Evolutionary conservation across 192 early-diverging fungal genomes (phyloP), one percentile per base, ranked within the genome.

Genomic region (Powellomyces hirtus): DNA sequence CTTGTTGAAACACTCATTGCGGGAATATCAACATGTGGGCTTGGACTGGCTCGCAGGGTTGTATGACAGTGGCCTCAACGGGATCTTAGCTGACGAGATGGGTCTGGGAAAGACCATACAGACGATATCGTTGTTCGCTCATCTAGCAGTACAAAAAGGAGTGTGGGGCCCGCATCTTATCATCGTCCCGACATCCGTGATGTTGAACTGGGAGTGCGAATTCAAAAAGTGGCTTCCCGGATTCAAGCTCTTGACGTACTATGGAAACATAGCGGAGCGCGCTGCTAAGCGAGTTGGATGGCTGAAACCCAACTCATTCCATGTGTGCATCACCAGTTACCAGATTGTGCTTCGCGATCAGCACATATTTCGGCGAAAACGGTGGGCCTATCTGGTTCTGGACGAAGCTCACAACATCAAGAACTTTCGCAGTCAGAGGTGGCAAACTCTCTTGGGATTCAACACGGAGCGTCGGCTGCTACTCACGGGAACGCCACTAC

Each of bases 331-430:
- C 62, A 97, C 94, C 7, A 89, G 87, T 42, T 97, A 97, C 71
- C 92, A 95, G 73, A 65, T 95, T 57, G 88, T 90, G 2, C 81
- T 93, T n/a, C 79, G 87, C 18, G 94, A 97, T 56, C 88, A 92
- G 57, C 81, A 81, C 44, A 90, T 93, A 64, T 86, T 97, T 42
- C 86, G 89, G 49, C 79, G 92, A 33, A 87, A 91, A 44, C 89
- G 90, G 75, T 97, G 94, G 94, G 89, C 90, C 77, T 97, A 97
- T 68, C 91, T 97, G 89, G 84, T 97, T 29, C 79, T 96, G 34
- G 94, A 96, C 71, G 94, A 96, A 76, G 94, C 94, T 4, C 94
- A 96, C 73, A 89, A 91, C 7, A 96, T 96, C 76, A 96, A 96
- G 75, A 92, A 88, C 72, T 94, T 90, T 50, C 59, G 51, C 18